Evolutionary conservation across 805 yeast genomes (phyloP), one percentile per base, ranked within the genome.

Genomic region (Starmerella ratchasimensis): DNA sequence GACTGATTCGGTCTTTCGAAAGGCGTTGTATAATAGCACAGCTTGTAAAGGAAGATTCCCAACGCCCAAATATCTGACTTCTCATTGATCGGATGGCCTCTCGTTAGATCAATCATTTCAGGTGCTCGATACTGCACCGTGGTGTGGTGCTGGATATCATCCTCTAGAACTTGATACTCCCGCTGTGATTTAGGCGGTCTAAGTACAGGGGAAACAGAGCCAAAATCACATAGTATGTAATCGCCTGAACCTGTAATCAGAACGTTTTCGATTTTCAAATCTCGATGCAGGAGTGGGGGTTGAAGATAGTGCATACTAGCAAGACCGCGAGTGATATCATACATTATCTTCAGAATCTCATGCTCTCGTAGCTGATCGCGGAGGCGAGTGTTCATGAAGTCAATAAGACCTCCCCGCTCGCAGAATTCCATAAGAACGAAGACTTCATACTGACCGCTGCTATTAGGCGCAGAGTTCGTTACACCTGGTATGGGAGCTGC

Each of bases 111-210:
- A 39, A 88, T 72, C 97, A 88, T 90, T 55, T 88, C 98, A 0
- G 98, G 98, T 0, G 93, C 68, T 45, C 98, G 66, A 56, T 88
- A 88, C 58, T 90, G 98, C 13, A 94, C 94, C 3, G 98, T 88
- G 0, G 98, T 88, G 54, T 88, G 93, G 45, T 76, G 74, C 51
- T 82, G 71, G 39, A 88, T 74, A 55, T 88, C 95, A 52, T 81
- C 82, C 39, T 81, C 79, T 24, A 86, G 62, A n/a, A 69, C 54
- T 45, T 76, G 80, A 55, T 78, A 78, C 54, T 79, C 88, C 41
- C 72, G 74, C 31, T 70, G 74, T 49, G 74, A 77, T 42, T 70
- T 71, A 2, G 95, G 95, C 2, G 93, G 80, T 15, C 79, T 62
- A 6, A 80, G 56, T 54, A 73, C 71, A 0, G 76, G 68, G 7